Evolutionary conservation across 2,329 filamentous ascomycete genomes (phyloP), one percentile per base, ranked within the genome.

Genomic region (Ophiostoma himal-ulmi): DNA sequence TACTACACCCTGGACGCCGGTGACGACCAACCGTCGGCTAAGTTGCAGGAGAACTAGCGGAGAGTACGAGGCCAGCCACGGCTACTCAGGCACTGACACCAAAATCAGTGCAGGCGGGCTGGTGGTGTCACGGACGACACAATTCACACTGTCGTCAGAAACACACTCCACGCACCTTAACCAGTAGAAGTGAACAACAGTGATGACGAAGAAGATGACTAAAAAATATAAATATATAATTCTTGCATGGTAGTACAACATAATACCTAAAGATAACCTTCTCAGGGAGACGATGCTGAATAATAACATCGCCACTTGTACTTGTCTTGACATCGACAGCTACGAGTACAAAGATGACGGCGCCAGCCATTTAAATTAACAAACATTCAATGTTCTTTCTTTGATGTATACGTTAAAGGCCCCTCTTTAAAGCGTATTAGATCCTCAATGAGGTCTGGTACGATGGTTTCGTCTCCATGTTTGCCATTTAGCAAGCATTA

Each of bases 41-140:
- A 62, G 57, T 62, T 26, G 14, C 57, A 62, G 57, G 57, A 62
- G 26, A 62, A 62, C 57, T 26, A 36, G 26, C 57, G 57, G 26
- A 26, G 57, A 62, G 20, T 54, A 54, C 7, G 52, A 54, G n/a
- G 52, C 52, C 20, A 48, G 20, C 44, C 14, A 48, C 1, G 6
- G 13, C 52, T 57, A 26, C 22, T n/a, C 52, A 8, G 52, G n/a
- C 8, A 5, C n/a, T 17, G 22, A 57, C 10, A 26, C 13, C 26
- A 60, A 60, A 13, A 14, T 30, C 3, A 13, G 14, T 5, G 34
- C 13, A 11, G 22, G 57, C 57, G 57, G 57, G 1, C 22, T 62
- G 2, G n/a, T 62, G 11, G 57, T 62, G 14, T 14, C 57, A 26
- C 26, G n/a, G 11, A 62, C 26, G 14, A 62, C 26, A 1, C 57